A percentile compares a stretch with the other conserved stretches of the same genome.
Conservation (phyloP, 2,329 filamentous ascomycete genomes). For the Pseudodiploospora longispora region DNA sequence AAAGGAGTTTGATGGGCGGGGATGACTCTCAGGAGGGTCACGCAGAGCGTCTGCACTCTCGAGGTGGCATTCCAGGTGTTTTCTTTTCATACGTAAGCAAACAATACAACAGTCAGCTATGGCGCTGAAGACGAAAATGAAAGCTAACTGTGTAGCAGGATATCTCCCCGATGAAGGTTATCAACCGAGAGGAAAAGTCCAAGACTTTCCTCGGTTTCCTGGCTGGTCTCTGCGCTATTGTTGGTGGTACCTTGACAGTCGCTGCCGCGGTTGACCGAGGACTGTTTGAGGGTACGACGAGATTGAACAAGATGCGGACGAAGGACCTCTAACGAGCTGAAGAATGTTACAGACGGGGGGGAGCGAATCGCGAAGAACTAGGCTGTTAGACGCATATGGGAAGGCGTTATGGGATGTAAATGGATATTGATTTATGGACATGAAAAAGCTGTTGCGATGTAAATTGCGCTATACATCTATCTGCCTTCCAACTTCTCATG, state of each 20-base stretch:
- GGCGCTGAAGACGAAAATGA: background rate
- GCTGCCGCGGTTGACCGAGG: slow-evolving; percentile 88
- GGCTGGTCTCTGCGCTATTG: slow-evolving; percentile 86
- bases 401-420: slow-evolving; percentile 11
- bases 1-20: slow-evolving; percentile 77
- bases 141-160: slow-evolving; percentile 46
- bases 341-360: background rate
- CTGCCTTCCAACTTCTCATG: too few species aligned
- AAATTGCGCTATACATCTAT: background rate
- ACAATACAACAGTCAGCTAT: background rate
- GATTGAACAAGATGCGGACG: slow-evolving; percentile 76
- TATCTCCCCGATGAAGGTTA: slow-evolving; percentile 98
- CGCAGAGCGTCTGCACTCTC: slow-evolving; percentile 81
- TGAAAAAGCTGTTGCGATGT: background rate
- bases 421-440: too few species aligned
- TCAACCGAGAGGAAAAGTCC: slow-evolving; percentile 84
- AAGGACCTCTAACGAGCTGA: slow-evolving; percentile 44
- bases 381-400: slow-evolving; percentile 7
- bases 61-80: slow-evolving; percentile 89
- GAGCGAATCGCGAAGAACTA: slow-evolving; percentile 1
- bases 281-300: slow-evolving; percentile 77
- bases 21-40: slow-evolving; percentile 82
- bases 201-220: slow-evolving; percentile 92
- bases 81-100: slow-evolving; percentile 92
- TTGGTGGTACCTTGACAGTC: slow-evolving; percentile 91